Conservation (phyloP, 345 rosid genomes). For the Trapa bicornis region DNA sequence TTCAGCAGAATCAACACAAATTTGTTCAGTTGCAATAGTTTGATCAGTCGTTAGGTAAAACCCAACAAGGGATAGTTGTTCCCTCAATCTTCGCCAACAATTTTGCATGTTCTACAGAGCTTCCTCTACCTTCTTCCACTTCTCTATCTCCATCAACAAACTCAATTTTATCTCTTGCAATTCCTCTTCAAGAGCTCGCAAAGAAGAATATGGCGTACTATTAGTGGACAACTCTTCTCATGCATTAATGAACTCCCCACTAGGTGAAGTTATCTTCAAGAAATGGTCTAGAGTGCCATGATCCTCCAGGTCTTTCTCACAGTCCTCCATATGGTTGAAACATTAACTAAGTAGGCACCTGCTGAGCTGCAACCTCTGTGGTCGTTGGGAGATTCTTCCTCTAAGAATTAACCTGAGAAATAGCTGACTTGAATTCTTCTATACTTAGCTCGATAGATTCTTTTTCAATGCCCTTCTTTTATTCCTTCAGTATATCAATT, state of each 20-base stretch:
- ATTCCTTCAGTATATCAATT: constrained; percentile 55
- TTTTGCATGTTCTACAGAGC: constrained; percentile 31
- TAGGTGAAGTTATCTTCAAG: constrained; percentile 38
- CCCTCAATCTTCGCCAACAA: constrained; percentile 55
- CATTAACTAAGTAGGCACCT: constrained; percentile 84
- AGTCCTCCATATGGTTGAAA: constrained; percentile 85
- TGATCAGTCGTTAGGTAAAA: constrained; percentile 48
- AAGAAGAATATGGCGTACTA: constrained; percentile 31
- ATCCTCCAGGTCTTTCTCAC: constrained; percentile 81
- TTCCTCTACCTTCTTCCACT: constrained; percentile 62
- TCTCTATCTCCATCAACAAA: constrained; percentile 61
- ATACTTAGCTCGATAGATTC: constrained; percentile 57
- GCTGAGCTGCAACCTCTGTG: constrained; percentile 97
- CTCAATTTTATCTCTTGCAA: constrained; percentile 42
- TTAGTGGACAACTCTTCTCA: constrained; percentile 63
- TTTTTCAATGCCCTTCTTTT: constrained; percentile 42
- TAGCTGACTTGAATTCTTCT: constrained; percentile 70
- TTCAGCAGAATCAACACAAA: constrained; percentile 31
- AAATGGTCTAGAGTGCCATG: constrained; percentile 58
- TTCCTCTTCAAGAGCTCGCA: constrained; percentile 35
- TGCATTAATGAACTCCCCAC: constrained; percentile 68
- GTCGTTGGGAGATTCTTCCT: constrained; percentile 94
- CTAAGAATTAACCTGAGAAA: constrained; percentile 73
- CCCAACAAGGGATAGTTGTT: constrained; percentile 51
- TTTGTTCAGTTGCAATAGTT: constrained; percentile 19